Conservation (phyloP, 257 asterid species). For the Buddleja alternifolia region DNA sequence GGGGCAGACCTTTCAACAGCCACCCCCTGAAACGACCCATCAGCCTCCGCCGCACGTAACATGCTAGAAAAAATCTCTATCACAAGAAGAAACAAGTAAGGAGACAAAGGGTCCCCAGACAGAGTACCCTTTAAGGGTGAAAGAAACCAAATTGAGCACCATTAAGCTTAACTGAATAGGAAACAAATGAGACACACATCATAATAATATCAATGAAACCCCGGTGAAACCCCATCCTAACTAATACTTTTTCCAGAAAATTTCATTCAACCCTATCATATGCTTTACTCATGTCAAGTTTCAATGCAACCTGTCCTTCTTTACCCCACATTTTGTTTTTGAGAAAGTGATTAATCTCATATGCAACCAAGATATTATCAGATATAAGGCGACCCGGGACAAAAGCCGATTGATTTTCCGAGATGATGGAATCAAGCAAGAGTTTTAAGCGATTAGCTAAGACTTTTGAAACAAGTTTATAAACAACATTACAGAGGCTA, state of each 20-base stretch:
- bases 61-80: no score
- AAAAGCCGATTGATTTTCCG: not conserved
- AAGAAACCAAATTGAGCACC: not conserved
- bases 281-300: not conserved
- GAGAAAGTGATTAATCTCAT: no score
- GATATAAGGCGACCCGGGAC: no score
- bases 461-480: not conserved
- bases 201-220: not conserved
- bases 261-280: not conserved
- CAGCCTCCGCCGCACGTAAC: no score
- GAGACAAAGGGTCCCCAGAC: no score
- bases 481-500: not conserved
- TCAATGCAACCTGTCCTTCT: not conserved
- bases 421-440: no score
- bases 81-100: no score
- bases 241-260: not conserved
- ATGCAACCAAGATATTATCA: no score
- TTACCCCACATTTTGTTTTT: no score
- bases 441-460: no score
- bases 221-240: not conserved
- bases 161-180: not conserved
- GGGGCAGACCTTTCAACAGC: no score
- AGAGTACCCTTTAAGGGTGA: not conserved
- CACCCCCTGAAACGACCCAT: no score
- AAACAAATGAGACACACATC: not conserved